phyloP scores from a whole-genome alignment of 2,329 filamentous ascomycete species.

The Cytospora schulzeri region DNA sequence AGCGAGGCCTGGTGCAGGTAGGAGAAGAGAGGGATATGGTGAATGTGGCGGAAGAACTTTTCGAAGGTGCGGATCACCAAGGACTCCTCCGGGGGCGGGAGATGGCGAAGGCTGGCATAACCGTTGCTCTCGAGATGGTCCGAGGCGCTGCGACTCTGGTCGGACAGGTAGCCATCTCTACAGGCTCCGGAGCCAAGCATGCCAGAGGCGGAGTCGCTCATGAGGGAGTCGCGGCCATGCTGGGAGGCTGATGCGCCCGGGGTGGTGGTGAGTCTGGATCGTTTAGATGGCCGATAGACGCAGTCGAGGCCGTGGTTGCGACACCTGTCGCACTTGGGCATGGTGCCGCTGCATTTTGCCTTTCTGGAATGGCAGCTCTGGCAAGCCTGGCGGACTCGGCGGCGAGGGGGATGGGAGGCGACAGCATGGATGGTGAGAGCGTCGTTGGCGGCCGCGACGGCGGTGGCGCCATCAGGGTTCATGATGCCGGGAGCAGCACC shows the following conservation, averaged over 20 bases:
- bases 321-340: slow-evolving; percentile 56
- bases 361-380: slow-evolving; percentile 61
- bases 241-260: slow-evolving; percentile 33
- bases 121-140: slow-evolving; percentile 32
- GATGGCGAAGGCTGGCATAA: slow-evolving; percentile 29
- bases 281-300: slow-evolving; percentile 54
- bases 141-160: slow-evolving; percentile 36
- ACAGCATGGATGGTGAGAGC: slow-evolving; percentile 42
- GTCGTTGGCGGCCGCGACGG: slow-evolving; percentile 33
- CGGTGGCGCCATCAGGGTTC: slow-evolving; percentile 19
- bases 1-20: slow-evolving; percentile 62
- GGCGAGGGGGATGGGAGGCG: slow-evolving; percentile 50
- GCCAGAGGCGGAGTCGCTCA: slow-evolving; percentile 24
- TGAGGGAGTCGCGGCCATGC: slow-evolving; percentile 27
- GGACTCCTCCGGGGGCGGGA: slow-evolving; percentile 44
- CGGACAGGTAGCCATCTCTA: slow-evolving; percentile 37
- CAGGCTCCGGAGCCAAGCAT: slow-evolving; percentile 34
- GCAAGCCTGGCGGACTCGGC: slow-evolving; percentile 59
- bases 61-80: slow-evolving; percentile 56
- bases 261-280: slow-evolving; percentile 34
- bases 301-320: slow-evolving; percentile 57
- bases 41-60: slow-evolving; percentile 60
- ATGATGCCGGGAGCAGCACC: slow-evolving; percentile 27
- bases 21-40: slow-evolving; percentile 61
- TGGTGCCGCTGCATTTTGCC: slow-evolving; percentile 59